Base-by-base conservation (phyloP, 176 grass and related monocot genomes). In the Rhynchospora tenuis region DNA sequence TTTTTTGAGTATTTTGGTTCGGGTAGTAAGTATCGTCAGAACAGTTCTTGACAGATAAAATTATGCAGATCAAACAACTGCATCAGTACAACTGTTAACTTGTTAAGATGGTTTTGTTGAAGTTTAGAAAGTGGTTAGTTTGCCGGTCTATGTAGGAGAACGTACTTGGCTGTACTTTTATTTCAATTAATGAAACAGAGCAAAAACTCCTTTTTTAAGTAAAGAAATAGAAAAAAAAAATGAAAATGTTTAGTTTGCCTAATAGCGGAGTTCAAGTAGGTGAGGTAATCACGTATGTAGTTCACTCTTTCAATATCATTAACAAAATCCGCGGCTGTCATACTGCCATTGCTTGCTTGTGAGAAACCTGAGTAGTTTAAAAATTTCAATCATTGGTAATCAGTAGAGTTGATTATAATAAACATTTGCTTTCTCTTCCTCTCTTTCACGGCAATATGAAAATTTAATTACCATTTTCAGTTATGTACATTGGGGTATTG, bases 391-490 rank as follows among this genome's bases (percentile, higher is more conserved):
- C 68, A 72, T 19, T 5, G 17, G 9, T 20, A 50, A 1, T 47
- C 45, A 27, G 45, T 73, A 23, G 27, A 66, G 64, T 1, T 66
- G 64, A 9, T 50, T 50, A 9, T 48, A 73, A 51, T 51, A 24
- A 26, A 69, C 24, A 55, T 52, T 47, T 44, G 27, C 4, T 4
- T 50, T 26, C 1, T 51, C 5, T 73, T 9, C 23, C 0, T 7
- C 3, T 51, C 13, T 7, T 6, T 51, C 13, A 26, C 15, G 31
- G 19, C 48, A 81, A 59, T 72, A 54, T 33, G 24, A 28, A 47
- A 86, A 33, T 64, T n/a, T n/a, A n/a, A n/a, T 28, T 85, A 97
- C 91, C 94, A 54, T 97, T 97, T 89, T 97, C 94, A 13, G 94
- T 82, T 1, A 97, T 88, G 84, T 90, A 91, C 51, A 73, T 93